These are phyloP conservation scores for Lachnellula occidentalis DNA, from an alignment of 2,329 filamentous ascomycete species.

Conservation along the genomic window DNA sequence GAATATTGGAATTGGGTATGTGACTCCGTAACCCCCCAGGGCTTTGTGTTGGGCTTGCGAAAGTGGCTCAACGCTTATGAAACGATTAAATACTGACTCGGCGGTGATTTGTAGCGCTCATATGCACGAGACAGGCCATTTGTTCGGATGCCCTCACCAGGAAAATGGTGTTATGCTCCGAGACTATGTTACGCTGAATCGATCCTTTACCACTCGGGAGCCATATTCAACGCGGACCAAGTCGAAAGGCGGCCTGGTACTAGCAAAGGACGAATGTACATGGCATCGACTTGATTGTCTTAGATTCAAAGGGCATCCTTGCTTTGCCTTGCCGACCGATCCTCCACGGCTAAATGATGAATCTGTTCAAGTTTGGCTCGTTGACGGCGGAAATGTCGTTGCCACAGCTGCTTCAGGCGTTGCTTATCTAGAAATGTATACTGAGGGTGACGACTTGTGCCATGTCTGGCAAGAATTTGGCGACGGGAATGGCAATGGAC, in stretches of 20 bases:
- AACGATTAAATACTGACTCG: background rate
- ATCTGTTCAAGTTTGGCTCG: constrained; percentile 79
- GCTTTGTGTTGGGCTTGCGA: too few relatives aligned
- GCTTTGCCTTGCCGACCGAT: constrained; percentile 80
- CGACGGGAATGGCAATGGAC: constrained; percentile 51
- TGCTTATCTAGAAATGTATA: constrained; percentile 77
- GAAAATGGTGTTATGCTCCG: constrained; percentile 88
- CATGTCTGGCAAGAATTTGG: constrained; percentile 76
- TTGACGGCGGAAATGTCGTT: constrained; percentile 70
- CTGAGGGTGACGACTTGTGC: constrained; percentile 75
- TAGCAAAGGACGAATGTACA: constrained; percentile 74
- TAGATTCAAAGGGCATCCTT: constrained; percentile 84
- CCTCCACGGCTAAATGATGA: constrained; percentile 57
- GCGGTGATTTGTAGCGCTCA: constrained; percentile 49
- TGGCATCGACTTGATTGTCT: constrained; percentile 90
- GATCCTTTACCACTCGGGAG: constrained; percentile 75
- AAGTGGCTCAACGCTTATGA: background rate
- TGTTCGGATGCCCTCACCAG: constrained; percentile 86
- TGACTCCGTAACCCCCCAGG: background rate
- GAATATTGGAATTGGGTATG: constrained; percentile 75
- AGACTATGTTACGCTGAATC: constrained; percentile 79
- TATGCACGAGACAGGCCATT: constrained; percentile 82
- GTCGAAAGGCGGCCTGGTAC: constrained; percentile 69
- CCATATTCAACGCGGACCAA: constrained; percentile 84
- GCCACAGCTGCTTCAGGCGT: constrained; percentile 77